Evolutionary conservation across 75 land plant species (phyloP), one percentile per base, ranked within the genome.

Genomic region (Sequoiadendron giganteum): DNA sequence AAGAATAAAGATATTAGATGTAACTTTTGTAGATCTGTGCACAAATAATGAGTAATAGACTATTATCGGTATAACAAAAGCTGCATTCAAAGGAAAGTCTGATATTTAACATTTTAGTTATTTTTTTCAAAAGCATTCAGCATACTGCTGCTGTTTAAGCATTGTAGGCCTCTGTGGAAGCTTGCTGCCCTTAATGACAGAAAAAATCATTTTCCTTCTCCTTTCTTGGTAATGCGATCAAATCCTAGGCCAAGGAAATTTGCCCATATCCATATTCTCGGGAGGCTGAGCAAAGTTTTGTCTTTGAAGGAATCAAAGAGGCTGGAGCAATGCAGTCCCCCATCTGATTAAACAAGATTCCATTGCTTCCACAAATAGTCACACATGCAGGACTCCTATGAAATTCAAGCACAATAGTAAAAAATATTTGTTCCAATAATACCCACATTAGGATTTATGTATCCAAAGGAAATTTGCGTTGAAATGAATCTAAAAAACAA

Each of bases 201-300:
- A 90, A 86, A 77, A 90, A 90, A 48, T 90, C 91, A 36, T 88
- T 87, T 49, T 90, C 91, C 55, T 90, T 90, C 81, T 90, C 91
- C 52, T 89, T 90, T 45, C 91, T 86, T 25, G 91, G 85, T 40
- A 90, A 86, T 32, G 70, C 19, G 5, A 90, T 32, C 10, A 89
- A 43, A 90, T 52, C 78, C 88, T 90, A 43, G 91, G 91, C 91
- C 91, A 90, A 65, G 85, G 90, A 15, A 90, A 72, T 9, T 82
- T n/a, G 21, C 85, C 83, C 87, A 88, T 39, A 11, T 88, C 70
- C 49, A 54, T 85, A 61, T 55, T 85, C 65, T 54, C 86, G 10
- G 40, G 76, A 83, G 86, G 40, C 3, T 75, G 77, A 75, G 61
- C 42, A 70, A 16, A 42, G 55, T 73, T 70, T 19, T 21, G 86